Conservation (phyloP, 768 basidiomycete species). For the Tephrocybe sp. region DNA sequence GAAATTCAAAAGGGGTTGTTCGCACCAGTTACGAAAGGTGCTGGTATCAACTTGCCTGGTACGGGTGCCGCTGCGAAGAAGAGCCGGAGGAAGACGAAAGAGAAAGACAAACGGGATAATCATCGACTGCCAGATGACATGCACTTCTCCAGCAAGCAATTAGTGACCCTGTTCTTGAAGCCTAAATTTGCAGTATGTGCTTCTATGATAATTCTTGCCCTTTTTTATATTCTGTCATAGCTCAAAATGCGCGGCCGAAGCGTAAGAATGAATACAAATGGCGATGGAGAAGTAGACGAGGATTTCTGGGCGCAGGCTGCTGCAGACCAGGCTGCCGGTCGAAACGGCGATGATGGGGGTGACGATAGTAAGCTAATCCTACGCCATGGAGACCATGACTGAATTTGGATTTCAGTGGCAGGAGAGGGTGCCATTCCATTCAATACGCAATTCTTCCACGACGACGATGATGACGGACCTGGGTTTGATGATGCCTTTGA, state of each 20-base stretch:
- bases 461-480: constrained; percentile 79
- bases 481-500: constrained; percentile 65
- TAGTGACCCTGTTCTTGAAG: constrained; percentile 92
- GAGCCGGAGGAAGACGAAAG: constrained; percentile 47
- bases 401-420: constrained; percentile 15
- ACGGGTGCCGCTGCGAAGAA: constrained; percentile 42
- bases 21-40: constrained; percentile 68
- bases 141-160: constrained; percentile 90
- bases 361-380: constrained; percentile 56
- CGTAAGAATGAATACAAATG: constrained; percentile 52
- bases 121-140: constrained; percentile 92
- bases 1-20: constrained; percentile 71
- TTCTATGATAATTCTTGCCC: not conserved
- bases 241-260: constrained; percentile 84
- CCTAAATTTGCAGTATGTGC: constrained; percentile 87
- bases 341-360: constrained; percentile 42
- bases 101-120: constrained; percentile 66
- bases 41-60: constrained; percentile 65
- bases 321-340: constrained; percentile 71
- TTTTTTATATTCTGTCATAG: constrained; percentile 38
- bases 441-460: constrained; percentile 96
- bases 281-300: constrained; percentile 90
- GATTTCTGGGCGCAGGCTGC: constrained; percentile 97
- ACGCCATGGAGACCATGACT: not conserved
- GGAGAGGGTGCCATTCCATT: constrained; percentile 69